Evolutionary conservation across 2,329 filamentous ascomycete species (phyloP).

Genomic region (Stachybotrys elegans): DNA sequence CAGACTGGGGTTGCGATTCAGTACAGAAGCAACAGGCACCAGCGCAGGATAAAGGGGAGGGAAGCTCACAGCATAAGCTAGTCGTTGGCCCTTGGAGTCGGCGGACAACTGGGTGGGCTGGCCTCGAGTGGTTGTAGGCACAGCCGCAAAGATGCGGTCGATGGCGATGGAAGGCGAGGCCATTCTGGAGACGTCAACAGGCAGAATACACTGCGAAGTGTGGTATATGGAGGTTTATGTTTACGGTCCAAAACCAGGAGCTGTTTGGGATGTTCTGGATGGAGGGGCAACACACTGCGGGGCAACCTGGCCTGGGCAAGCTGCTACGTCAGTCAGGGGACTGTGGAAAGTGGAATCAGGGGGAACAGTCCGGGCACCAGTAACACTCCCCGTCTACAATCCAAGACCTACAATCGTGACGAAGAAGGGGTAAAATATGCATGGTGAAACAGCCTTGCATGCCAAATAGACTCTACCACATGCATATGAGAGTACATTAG

Average conservation of each 20-base stretch:
- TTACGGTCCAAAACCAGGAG: too few species aligned
- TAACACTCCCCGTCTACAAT: too few species aligned
- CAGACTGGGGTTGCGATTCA: slow-evolving; percentile 54
- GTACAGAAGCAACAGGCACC: background rate
- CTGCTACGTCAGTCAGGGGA: too few species aligned
- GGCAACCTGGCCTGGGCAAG: slow-evolving; percentile 1
- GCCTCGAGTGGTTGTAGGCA: slow-evolving; percentile 77
- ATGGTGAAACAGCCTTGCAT: too few species aligned
- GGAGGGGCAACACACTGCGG: background rate
- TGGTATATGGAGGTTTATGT: too few species aligned
- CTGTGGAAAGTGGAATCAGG: background rate
- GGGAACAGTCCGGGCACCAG: background rate
- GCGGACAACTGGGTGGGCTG: slow-evolving; percentile 84
- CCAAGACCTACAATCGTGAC: too few species aligned
- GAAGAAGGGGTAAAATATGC: background rate
- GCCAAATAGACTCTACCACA: too few species aligned
- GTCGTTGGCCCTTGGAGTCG: slow-evolving; percentile 83
- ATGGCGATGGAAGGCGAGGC: slow-evolving; percentile 46
- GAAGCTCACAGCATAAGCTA: slow-evolving; percentile 81
- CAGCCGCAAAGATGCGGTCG: slow-evolving; percentile 74
- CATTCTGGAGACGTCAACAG: slow-evolving; percentile 19
- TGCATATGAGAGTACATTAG: too few species aligned
- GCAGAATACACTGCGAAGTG: too few species aligned
- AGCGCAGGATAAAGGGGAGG: background rate
- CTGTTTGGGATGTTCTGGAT: too few species aligned